Evolutionary conservation across 2,329 filamentous ascomycete species (phyloP).

Genomic region (Epichloe sylvatica): DNA sequence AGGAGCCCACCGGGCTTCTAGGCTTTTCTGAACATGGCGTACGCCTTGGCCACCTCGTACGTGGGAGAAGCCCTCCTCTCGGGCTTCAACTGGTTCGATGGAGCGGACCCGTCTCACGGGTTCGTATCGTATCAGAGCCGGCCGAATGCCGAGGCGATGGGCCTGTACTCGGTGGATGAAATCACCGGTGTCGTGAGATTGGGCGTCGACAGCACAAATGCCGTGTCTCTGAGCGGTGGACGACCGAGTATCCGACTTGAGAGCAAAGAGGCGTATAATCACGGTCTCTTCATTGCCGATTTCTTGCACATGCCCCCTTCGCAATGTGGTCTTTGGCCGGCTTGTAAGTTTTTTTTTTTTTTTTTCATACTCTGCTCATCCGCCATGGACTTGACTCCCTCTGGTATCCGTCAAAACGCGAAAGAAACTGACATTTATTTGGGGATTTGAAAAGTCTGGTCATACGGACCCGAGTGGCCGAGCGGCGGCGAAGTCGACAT

Average conservation of each 20-base stretch:
- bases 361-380: slow-evolving; percentile 7
- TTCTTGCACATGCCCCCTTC: slow-evolving; percentile 59
- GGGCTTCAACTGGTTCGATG: slow-evolving; percentile 36
- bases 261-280: slow-evolving; percentile 47
- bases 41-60: slow-evolving; percentile 30
- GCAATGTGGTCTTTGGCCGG: slow-evolving; percentile 60
- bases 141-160: slow-evolving; percentile 23
- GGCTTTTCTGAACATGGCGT: slow-evolving; percentile 16
- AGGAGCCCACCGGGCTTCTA: not conserved
- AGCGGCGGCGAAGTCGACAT: slow-evolving; percentile 52
- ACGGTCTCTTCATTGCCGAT: slow-evolving; percentile 58
- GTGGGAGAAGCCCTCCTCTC: slow-evolving; percentile 29
- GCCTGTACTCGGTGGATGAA: slow-evolving; percentile 29
- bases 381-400: not conserved
- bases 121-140: slow-evolving; percentile 46
- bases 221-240: slow-evolving; percentile 25
- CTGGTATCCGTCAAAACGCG: not conserved
- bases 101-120: slow-evolving; percentile 48
- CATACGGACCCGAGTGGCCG: slow-evolving; percentile 46
- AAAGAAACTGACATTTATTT: not conserved
- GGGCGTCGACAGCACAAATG: slow-evolving; percentile 29
- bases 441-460: slow-evolving; percentile 28
- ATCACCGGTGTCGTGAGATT: slow-evolving; percentile 29
- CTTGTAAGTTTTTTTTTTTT: slow-evolving; percentile 29
- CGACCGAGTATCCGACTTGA: slow-evolving; percentile 50